Conservation (phyloP, 148 eudicot genomes). For the Fagopyrum tataricum region DNA sequence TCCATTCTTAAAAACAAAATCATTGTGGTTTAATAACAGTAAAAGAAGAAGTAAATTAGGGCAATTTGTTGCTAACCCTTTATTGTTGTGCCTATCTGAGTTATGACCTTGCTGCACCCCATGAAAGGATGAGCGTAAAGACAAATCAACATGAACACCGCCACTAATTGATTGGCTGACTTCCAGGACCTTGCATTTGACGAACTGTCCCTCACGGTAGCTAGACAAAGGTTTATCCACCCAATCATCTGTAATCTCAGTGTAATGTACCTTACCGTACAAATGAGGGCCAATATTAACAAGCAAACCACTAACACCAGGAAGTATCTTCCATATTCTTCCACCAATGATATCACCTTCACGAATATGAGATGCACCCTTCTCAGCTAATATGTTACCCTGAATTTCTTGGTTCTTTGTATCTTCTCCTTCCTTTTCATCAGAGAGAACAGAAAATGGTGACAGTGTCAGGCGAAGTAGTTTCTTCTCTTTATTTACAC, state of each 20-base stretch:
- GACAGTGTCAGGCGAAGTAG: conserved; percentile 52
- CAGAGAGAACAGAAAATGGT: conserved; percentile 29
- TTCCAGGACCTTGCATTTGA: conserved; percentile 75
- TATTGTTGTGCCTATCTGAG: conserved; percentile 10
- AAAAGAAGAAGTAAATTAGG: conserved; percentile 1
- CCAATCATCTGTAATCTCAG: conserved; percentile 58
- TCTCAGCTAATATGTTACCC: conserved; percentile 22
- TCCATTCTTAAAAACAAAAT: not conserved
- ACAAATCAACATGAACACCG: conserved; percentile 71
- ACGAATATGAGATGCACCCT: conserved; percentile 40
- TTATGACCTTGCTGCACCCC: conserved; percentile 18
- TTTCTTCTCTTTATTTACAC: conserved; percentile 52
- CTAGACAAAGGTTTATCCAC: conserved; percentile 61
- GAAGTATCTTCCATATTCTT: conserved; percentile 67
- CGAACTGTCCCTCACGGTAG: conserved; percentile 76
- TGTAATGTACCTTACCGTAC: conserved; percentile 86
- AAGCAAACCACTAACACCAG: conserved; percentile 82
- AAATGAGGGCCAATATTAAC: conserved; percentile 78
- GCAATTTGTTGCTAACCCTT: conserved; percentile 23
- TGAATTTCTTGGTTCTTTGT: conserved; percentile 13
- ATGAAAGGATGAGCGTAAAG: conserved; percentile 41
- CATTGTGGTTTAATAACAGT: not conserved
- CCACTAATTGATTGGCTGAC: conserved; percentile 47
- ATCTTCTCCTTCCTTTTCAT: conserved; percentile 16
- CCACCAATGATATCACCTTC: conserved; percentile 72